Base-by-base conservation (phyloP, 768 basidiomycete genomes). In the Astraeus odoratus region DNA sequence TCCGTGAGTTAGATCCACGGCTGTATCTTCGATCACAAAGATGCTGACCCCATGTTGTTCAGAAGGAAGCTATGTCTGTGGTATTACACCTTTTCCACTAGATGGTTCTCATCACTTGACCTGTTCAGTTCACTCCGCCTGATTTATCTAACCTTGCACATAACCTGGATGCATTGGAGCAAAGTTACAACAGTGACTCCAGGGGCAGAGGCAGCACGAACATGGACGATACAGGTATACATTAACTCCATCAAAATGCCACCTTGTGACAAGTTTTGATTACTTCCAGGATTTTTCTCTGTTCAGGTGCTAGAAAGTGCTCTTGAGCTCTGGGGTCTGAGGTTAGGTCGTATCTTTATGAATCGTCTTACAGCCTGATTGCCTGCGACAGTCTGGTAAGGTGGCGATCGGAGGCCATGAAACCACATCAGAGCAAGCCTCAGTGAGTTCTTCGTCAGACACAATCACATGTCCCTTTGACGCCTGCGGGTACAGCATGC, bases 231-330 rank as follows among this genome's bases (percentile, higher is more conserved):
- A 90, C 89, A 22, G 92, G 90, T 80, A 49, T 26, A 56, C 44
- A 8, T 39, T 8, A 29, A 13, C 9, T 3, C 7, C 8, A n/a
- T 10, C 12, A 19, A 13, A 2, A 18, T 12, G 40, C 27, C 3
- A 12, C 38, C 5, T 18, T 36, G 29, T 4, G 23, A 49, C 20
- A 53, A 24, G 2, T 9, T 42, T 38, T 42, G 19, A 27, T 16
- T 9, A 27, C 18, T 30, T 18, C 12, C 52, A 90, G 88, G 89
- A 1, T 96, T 90, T 63, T 96, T 96, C 66, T 94, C 92, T 2
- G 75, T 95, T 1, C 90, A 92, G 51, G 93, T 95, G 2, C 61
- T 95, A 15, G 87, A 92, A 53, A 76, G 81, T 44, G 93, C 93
- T 2, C 65, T 96, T 39, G 74, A 81, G 56, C 81, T 92, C 10